Evolutionary conservation across 1,284 basidiomycete genomes (phyloP).

Genomic region (Moesziomyces antarcticus): DNA sequence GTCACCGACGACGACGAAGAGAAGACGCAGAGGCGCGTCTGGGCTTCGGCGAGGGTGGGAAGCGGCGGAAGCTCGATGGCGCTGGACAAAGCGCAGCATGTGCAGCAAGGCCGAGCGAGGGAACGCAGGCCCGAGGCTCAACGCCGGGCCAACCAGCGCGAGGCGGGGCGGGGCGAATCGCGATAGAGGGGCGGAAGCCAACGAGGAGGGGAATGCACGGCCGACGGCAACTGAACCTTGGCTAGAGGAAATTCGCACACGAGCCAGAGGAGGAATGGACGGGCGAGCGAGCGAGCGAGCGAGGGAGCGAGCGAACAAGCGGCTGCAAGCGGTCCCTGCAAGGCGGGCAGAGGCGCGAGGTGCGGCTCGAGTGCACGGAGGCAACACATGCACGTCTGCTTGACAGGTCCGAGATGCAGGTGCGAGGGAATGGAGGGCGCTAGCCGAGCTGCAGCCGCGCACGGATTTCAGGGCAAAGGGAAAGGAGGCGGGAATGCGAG

Average conservation of each 20-base stretch:
- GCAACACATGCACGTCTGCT: conserved; percentile 43
- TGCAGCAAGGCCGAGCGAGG: conserved; percentile 7
- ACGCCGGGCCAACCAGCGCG: conserved; percentile 23
- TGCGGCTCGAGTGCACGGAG: conserved; percentile 11
- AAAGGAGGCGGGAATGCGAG: conserved; percentile 1
- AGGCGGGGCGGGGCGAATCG: too few species aligned
- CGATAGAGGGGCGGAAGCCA: neutral
- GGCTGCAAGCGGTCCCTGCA: too few species aligned
- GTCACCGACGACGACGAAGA: neutral
- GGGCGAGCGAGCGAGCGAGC: neutral
- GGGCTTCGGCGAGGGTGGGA: conserved; percentile 38
- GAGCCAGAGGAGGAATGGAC: conserved; percentile 7
- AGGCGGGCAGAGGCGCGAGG: conserved; percentile 1
- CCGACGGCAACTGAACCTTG: neutral
- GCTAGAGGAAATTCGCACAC: too few species aligned
- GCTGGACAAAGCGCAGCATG: neutral
- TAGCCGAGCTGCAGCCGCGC: conserved; percentile 35
- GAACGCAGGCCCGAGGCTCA: conserved; percentile 6
- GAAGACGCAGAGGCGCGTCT: conserved; percentile 5
- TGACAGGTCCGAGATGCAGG: conserved; percentile 57
- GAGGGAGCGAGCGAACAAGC: neutral
- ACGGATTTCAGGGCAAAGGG: conserved; percentile 14
- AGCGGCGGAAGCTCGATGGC: conserved; percentile 1
- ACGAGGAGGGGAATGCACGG: conserved; percentile 1
- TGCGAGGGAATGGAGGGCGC: conserved; percentile 34